Evolutionary conservation across 805 yeast genomes (phyloP).

Genomic region (Wickerhamomyces canadensis): DNA sequence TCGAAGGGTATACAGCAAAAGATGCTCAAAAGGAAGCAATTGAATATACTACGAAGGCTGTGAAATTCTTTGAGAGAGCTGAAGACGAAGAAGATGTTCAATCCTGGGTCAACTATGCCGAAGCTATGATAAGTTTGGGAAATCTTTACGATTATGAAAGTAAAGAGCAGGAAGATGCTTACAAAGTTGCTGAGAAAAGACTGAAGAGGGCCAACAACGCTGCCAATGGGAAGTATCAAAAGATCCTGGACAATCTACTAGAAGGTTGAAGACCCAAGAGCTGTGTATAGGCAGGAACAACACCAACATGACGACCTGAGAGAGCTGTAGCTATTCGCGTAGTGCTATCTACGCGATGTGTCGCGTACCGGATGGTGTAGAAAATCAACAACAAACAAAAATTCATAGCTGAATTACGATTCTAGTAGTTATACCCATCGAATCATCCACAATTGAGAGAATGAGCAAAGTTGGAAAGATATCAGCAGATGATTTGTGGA

Average conservation of each 20-base stretch:
- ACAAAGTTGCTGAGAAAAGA: slow-evolving; percentile 62
- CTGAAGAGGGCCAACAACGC: slow-evolving; percentile 72
- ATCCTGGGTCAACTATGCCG: slow-evolving; percentile 80
- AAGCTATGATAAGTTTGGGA: slow-evolving; percentile 75
- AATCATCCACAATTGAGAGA: too few species aligned
- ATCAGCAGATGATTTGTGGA: slow-evolving; percentile 89
- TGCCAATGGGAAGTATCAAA: slow-evolving; percentile 68
- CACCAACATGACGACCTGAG: too few species aligned
- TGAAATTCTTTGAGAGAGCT: slow-evolving; percentile 50
- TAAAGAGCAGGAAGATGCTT: slow-evolving; percentile 59
- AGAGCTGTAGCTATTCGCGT: too few species aligned
- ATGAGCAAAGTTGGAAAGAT: slow-evolving; percentile 38
- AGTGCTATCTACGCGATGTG: neutral
- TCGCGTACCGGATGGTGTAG: neutral
- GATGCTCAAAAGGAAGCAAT: slow-evolving; percentile 48
- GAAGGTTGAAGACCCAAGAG: too few species aligned
- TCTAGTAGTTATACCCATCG: too few species aligned
- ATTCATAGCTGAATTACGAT: too few species aligned
- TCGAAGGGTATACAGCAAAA: slow-evolving; percentile 23
- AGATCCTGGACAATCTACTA: slow-evolving; percentile 51
- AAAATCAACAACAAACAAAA: neutral
- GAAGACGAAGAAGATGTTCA: slow-evolving; percentile 72
- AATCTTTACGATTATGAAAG: slow-evolving; percentile 64
- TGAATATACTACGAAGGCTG: slow-evolving; percentile 44
- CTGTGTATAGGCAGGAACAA: too few species aligned